Evolutionary conservation across 768 basidiomycete genomes (phyloP).

Genomic region (Atractiella rhizophila): DNA sequence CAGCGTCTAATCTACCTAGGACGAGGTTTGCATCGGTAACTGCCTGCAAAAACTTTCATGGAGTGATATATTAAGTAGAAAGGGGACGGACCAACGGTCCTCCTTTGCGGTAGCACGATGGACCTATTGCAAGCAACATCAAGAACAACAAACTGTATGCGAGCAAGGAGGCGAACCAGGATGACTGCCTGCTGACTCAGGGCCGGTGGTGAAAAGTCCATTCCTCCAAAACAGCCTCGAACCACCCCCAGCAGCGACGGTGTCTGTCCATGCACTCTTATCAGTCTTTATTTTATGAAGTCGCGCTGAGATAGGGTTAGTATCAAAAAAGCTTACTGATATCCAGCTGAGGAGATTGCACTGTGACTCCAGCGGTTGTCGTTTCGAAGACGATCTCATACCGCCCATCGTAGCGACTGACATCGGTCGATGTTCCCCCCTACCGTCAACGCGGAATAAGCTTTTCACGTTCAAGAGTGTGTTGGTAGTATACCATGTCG

Average conservation of each 20-base stretch:
- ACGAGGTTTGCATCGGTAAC: conserved; percentile 81
- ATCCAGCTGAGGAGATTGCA: conserved; percentile 76
- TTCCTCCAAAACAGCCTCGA: conserved; percentile 69
- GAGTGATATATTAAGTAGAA: too few relatives aligned
- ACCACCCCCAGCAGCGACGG: conserved; percentile 84
- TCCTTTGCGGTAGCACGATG: conserved; percentile 33
- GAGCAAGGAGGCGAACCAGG: conserved; percentile 84
- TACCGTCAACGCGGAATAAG: conserved; percentile 72
- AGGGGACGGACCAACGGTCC: too few relatives aligned
- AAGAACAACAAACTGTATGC: conserved; percentile 32
- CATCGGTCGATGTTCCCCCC: conserved; percentile 89
- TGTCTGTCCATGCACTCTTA: conserved; percentile 19
- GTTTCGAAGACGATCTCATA: conserved; percentile 89
- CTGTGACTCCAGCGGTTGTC: conserved; percentile 75
- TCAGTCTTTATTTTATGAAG: not conserved
- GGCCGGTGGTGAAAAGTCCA: conserved; percentile 71
- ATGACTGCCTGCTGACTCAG: conserved; percentile 75
- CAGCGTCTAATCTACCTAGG: conserved; percentile 63
- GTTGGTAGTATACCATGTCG: not conserved
- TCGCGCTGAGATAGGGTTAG: not conserved
- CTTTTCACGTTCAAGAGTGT: conserved; percentile 17
- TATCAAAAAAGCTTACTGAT: conserved; percentile 31
- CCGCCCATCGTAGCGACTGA: conserved; percentile 68
- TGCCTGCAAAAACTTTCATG: too few relatives aligned
- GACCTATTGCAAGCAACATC: not conserved